A percentile compares a stretch with the other conserved stretches of the same genome.
Conservation (phyloP, 192 early-diverging fungal genomes). For the Backusella mclennaniae region DNA sequence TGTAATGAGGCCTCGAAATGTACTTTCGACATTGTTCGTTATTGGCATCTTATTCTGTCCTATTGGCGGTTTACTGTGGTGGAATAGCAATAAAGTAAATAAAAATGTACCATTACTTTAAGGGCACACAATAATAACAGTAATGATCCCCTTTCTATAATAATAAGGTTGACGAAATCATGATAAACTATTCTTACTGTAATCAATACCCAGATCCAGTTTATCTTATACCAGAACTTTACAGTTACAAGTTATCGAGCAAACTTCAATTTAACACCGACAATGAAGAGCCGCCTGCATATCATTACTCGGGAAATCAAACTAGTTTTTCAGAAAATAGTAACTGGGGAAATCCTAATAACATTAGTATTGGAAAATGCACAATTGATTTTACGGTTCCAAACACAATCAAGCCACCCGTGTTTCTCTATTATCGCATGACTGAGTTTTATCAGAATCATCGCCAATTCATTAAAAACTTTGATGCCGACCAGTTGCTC, state of each 20-base stretch:
- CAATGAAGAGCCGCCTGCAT: constrained; percentile 18
- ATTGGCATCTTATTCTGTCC: constrained; percentile 93
- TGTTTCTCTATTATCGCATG: constrained; percentile 91
- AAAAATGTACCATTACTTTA: not conserved
- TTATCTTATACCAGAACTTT: constrained; percentile 32
- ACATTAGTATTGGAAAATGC: constrained; percentile 49
- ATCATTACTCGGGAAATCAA: constrained; percentile 15
- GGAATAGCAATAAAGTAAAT: constrained; percentile 55
- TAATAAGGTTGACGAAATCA: constrained; percentile 43
- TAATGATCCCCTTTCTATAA: no score
- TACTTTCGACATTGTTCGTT: constrained; percentile 93
- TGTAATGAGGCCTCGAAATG: constrained; percentile 93
- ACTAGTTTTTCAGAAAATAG: constrained; percentile 14
- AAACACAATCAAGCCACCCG: constrained; percentile 63
- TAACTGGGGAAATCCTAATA: constrained; percentile 2
- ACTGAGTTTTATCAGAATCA: constrained; percentile 98
- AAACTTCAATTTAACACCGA: not conserved
- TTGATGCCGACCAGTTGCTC: constrained; percentile 72
- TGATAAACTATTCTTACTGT: constrained; percentile 48
- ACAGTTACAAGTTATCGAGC: constrained; percentile 7
- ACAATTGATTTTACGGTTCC: constrained; percentile 66
- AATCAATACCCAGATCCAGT: constrained; percentile 12
- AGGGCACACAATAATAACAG: not conserved
- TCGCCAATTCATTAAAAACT: constrained; percentile 81
- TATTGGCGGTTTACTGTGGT: constrained; percentile 84